Base-by-base conservation (phyloP, 2,329 filamentous ascomycete genomes). In the Fusarium virguliforme region DNA sequence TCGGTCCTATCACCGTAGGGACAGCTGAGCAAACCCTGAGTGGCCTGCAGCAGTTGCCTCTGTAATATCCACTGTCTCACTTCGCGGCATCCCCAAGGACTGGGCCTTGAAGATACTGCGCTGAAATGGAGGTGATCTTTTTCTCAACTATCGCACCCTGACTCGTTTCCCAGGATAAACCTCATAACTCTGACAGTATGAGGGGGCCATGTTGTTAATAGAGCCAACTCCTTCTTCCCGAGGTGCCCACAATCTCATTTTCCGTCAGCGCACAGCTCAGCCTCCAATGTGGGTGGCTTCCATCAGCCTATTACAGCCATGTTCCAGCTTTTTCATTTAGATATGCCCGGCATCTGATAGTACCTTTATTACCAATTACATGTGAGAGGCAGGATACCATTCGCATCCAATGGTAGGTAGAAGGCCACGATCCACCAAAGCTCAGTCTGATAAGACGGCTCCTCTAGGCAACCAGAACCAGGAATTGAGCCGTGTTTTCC, bases 41-140 rank as follows among this genome's bases (percentile, higher is more conserved):
- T 48, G 1, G 13, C 24, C 8, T 6, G 2, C 41, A 18, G 43
- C 24, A 8, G 3, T n/a, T 3, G 15, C 43, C 43, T 48, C 43
- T n/a, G 43, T 10, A 28, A 48, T 48, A n/a, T 48, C 43, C 43
- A 48, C 43, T 30, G 43, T 30, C 43, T 48, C 43, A 30, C 43
- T 15, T 30, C 5, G 1, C 22, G 43, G 24, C 30, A 10, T 30
- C 6, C 15, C 15, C 10, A 18, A 18, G 8, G 2, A n/a, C 13
- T 48, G 15, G 15, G 26, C 15, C 43, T 8, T 48, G 24, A 10
- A 28, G 43, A 6, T 43, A 18, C 18, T 18, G 18, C 18, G 40
- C 40, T 9, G 22, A 9, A 12, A 26, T 8, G 24, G 24, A 48
- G 28, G 8, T 9, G 8, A 24, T 28, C 43, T n/a, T 48, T 28